Conservation (phyloP, 2,329 filamentous ascomycete species). For the Sporothrix brunneoviolacea region DNA sequence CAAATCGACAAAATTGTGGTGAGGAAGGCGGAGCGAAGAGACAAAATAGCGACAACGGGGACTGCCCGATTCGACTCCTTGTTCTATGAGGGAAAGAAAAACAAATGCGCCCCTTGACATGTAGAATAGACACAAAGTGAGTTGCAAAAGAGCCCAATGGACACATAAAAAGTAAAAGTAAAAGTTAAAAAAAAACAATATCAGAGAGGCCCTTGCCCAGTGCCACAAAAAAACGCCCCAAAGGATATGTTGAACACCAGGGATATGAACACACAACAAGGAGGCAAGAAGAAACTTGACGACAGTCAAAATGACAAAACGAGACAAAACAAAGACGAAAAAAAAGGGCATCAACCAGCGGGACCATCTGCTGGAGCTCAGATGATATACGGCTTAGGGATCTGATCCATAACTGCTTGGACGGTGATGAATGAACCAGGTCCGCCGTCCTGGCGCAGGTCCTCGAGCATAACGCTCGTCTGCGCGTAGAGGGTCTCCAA, state of each 20-base stretch:
- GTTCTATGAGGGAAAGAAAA: not conserved
- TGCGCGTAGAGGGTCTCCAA: constrained; percentile 82
- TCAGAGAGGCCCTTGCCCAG: not conserved
- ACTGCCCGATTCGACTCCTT: not conserved
- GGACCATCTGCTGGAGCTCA: too few relatives aligned
- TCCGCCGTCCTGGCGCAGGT: constrained; percentile 71
- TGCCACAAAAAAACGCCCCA: constrained; percentile 1
- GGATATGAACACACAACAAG: not conserved
- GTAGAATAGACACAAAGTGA: not conserved
- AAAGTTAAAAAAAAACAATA: not conserved
- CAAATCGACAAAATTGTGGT: too few relatives aligned
- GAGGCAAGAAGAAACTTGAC: not conserved
- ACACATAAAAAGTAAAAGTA: not conserved
- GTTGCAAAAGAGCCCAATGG: too few relatives aligned
- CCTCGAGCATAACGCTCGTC: constrained; percentile 77
- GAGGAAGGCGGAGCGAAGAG: too few relatives aligned
- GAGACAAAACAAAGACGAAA: not conserved
- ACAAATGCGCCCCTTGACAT: not conserved
- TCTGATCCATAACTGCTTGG: constrained; percentile 41
- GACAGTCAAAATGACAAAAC: not conserved
- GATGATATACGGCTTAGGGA: constrained; percentile 25
- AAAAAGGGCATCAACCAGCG: not conserved
- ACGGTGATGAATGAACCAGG: constrained; percentile 73
- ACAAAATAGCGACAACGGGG: not conserved
- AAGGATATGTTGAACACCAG: not conserved